These are phyloP conservation scores for Malus sylvestris DNA, from an alignment of 306 rosid genomes.

Conservation along the genomic window DNA sequence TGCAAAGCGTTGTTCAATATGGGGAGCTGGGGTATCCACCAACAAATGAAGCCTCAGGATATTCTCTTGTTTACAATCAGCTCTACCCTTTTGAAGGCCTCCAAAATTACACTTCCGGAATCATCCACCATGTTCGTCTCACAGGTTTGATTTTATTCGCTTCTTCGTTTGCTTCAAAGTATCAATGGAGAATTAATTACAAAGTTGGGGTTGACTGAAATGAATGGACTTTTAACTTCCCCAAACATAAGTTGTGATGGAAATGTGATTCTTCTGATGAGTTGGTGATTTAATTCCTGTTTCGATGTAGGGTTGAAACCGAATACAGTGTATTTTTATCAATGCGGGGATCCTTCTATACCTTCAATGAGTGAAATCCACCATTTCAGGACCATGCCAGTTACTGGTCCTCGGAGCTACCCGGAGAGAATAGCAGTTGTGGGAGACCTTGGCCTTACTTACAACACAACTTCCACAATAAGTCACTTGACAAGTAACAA, in stretches of 20 bases:
- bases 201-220: background rate
- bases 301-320: slow-evolving; percentile 54
- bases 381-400: slow-evolving; percentile 68
- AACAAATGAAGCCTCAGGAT: slow-evolving; percentile 48
- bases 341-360: slow-evolving; percentile 69
- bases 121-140: slow-evolving; percentile 79
- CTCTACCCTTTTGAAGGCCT: slow-evolving; percentile 79
- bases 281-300: background rate
- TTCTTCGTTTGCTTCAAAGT: background rate
- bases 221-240: too few species aligned
- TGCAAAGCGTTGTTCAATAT: slow-evolving; percentile 49
- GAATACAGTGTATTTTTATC: slow-evolving; percentile 48
- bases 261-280: background rate
- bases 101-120: slow-evolving; percentile 83
- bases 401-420: slow-evolving; percentile 50
- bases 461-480: slow-evolving; percentile 70
- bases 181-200: background rate
- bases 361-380: slow-evolving; percentile 47
- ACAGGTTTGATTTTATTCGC: slow-evolving; percentile 31
- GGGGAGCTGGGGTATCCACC: slow-evolving; percentile 39
- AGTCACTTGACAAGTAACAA: slow-evolving; percentile 51
- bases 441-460: slow-evolving; percentile 92
- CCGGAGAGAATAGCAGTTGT: slow-evolving; percentile 56
- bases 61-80: slow-evolving; percentile 61
- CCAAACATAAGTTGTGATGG: too few species aligned